Conservation (phyloP, 345 rosid genomes). For the Excoecaria agallocha region DNA sequence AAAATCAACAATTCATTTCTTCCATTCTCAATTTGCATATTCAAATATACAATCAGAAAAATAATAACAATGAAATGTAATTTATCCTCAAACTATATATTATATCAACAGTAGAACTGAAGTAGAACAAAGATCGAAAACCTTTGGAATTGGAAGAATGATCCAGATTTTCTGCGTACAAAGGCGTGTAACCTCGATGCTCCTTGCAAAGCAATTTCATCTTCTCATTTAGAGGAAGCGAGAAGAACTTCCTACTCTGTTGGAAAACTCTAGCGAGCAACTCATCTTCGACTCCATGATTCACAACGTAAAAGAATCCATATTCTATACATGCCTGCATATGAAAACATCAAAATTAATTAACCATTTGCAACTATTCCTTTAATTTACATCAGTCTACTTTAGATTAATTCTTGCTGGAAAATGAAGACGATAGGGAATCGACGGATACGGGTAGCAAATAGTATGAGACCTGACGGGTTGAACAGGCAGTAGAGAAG, state of each 20-base stretch:
- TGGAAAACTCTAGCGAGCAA: constrained; percentile 39
- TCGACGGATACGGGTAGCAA: neutral
- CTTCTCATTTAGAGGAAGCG: constrained; percentile 62
- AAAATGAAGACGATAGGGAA: neutral
- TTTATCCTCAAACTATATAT: too few relatives aligned
- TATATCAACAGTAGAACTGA: neutral
- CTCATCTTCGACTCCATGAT: constrained; percentile 71
- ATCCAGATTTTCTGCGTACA: constrained; percentile 53
- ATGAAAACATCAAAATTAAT: too few relatives aligned
- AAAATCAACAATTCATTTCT: neutral
- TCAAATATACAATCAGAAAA: neutral
- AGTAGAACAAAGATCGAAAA: constrained; percentile 6
- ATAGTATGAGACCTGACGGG: constrained; percentile 22
- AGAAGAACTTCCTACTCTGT: constrained; percentile 65
- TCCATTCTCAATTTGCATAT: neutral
- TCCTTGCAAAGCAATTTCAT: constrained; percentile 41
- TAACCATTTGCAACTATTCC: neutral
- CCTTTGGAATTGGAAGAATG: constrained; percentile 38
- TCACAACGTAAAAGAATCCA: constrained; percentile 84
- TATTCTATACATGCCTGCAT: constrained; percentile 64
- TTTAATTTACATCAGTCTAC: neutral
- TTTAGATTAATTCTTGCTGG: neutral
- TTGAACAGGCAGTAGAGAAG: constrained; percentile 19
- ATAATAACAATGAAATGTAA: neutral
- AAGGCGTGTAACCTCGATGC: constrained; percentile 60